Evolutionary conservation across 2,329 filamentous ascomycete species (phyloP).

Genomic region (Furcasterigmium furcatum): DNA sequence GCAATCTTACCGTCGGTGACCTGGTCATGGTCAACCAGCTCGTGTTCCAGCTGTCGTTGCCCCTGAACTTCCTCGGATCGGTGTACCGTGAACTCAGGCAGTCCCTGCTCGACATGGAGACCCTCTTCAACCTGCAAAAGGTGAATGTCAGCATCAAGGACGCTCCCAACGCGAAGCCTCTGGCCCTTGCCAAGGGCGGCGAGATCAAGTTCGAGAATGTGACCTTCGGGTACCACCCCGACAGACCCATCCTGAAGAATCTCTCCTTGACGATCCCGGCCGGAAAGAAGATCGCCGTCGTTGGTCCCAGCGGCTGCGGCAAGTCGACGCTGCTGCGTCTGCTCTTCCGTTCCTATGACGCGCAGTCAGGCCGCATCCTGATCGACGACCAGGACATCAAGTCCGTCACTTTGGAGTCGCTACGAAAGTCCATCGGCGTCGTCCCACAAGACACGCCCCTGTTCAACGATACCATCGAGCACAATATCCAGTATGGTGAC

Average conservation of each 20-base stretch:
- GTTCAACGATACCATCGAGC: slow-evolving; percentile 94
- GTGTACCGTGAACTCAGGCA: slow-evolving; percentile 95
- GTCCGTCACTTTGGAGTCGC: slow-evolving; percentile 74
- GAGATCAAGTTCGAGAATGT: slow-evolving; percentile 96
- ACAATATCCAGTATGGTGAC: slow-evolving; percentile 92
- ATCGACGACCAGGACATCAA: slow-evolving; percentile 93
- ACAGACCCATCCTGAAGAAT: slow-evolving; percentile 83
- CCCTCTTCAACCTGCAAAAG: slow-evolving; percentile 94
- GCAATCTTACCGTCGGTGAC: slow-evolving; percentile 85
- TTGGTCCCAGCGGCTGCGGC: slow-evolving; percentile 92
- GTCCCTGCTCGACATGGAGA: slow-evolving; percentile 97
- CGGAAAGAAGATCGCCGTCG: slow-evolving; percentile 92
- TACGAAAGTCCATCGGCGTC: slow-evolving; percentile 85
- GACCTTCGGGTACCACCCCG: slow-evolving; percentile 84
- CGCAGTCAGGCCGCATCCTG: slow-evolving; percentile 77
- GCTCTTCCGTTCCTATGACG: slow-evolving; percentile 92
- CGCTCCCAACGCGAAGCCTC: slow-evolving; percentile 66
- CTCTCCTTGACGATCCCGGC: slow-evolving; percentile 87
- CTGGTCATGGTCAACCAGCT: slow-evolving; percentile 99
- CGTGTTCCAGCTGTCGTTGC: slow-evolving; percentile 95
- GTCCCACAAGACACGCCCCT: slow-evolving; percentile 96
- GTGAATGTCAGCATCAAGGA: slow-evolving; percentile 89
- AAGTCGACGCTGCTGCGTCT: slow-evolving; percentile 92
- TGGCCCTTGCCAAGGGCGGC: slow-evolving; percentile 72
- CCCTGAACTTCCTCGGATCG: slow-evolving; percentile 95